Evolutionary conservation across 768 basidiomycete species (phyloP).

Genomic region (Galerina marginata): DNA sequence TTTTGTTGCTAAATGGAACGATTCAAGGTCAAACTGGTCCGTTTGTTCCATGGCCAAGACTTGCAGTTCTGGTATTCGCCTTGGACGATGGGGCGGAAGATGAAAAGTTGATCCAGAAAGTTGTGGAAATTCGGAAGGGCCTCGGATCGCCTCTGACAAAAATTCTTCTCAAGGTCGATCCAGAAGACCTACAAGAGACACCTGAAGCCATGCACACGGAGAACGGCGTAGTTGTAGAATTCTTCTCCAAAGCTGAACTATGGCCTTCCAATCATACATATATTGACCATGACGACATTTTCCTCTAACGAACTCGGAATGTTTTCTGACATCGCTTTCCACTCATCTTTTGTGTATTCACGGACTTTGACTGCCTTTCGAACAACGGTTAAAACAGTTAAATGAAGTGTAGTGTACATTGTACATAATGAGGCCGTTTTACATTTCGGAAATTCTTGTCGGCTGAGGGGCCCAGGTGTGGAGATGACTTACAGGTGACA

Average conservation of each 20-base stretch:
- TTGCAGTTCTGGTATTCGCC: constrained; percentile 37
- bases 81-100: constrained; percentile 32
- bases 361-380: too few species aligned
- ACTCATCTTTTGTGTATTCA: too few species aligned
- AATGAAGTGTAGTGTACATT: too few species aligned
- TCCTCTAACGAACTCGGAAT: constrained; percentile 25
- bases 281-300: constrained; percentile 37
- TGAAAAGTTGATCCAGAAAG: constrained; percentile 26
- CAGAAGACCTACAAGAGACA: constrained; percentile 16
- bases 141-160: constrained; percentile 33
- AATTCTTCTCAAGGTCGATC: constrained; percentile 34
- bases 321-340: not conserved
- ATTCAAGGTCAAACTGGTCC: constrained; percentile 5
- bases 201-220: not conserved
- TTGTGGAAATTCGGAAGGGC: constrained; percentile 29
- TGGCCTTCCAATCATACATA: constrained; percentile 36
- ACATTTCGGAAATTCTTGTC: too few species aligned
- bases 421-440: too few species aligned
- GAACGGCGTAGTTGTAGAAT: constrained; percentile 24
- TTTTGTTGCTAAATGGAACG: constrained; percentile 28
- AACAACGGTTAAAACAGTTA: too few species aligned
- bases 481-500: too few species aligned
- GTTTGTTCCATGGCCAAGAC: constrained; percentile 39
- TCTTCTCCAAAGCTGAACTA: constrained; percentile 27
- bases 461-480: too few species aligned